Evolutionary conservation across 1,284 basidiomycete genomes (phyloP), one percentile per base, ranked within the genome.

Genomic region (Sanghuangporus weigelae): DNA sequence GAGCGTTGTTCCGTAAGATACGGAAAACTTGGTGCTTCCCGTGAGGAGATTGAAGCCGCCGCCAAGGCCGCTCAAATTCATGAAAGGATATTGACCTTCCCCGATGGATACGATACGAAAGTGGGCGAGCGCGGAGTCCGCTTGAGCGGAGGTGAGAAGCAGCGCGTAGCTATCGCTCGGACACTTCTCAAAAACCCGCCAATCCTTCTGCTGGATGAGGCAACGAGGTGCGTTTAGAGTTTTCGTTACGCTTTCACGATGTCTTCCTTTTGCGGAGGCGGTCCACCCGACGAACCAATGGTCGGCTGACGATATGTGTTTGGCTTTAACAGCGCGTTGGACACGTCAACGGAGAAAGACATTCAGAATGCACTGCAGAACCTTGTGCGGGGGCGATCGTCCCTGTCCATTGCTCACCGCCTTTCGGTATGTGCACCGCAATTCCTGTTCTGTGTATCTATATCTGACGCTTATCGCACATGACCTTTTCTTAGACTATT

Each of bases 171-270:
- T 11, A 89, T 97, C 69, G 93, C 95, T 0, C 81, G 93, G 57
- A 94, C 93, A 2, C 79, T 96, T 56, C 76, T 93, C 62, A 96
- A 96, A 76, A 87, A 90, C 71, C 91, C 95, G 16, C 90, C 92
- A 6, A 86, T 95, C 62, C 74, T 96, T 48, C 78, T 95, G 14
- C 73, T 95, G 57, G 94, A 95, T 73, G 92, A 93, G 75, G 90
- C 90, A 12, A 92, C 89, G 12, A 84, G 87, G 85, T 84, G 67
- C 49, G 73, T 53, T 67, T 56, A 46, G 54, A 50, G 72, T 67
- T 67, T n/a, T 51, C 46, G 50, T 19, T 46, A 3, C 2, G 16
- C 3, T 11, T 46, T 31, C 26, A 19, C n/a, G 14, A 21, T 19
- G 23, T 38, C 21, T 36, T 11, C 59, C 36, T 60, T 40, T 21